Conservation (phyloP, 2,329 filamentous ascomycete genomes). For the Coleophoma crateriformis region DNA sequence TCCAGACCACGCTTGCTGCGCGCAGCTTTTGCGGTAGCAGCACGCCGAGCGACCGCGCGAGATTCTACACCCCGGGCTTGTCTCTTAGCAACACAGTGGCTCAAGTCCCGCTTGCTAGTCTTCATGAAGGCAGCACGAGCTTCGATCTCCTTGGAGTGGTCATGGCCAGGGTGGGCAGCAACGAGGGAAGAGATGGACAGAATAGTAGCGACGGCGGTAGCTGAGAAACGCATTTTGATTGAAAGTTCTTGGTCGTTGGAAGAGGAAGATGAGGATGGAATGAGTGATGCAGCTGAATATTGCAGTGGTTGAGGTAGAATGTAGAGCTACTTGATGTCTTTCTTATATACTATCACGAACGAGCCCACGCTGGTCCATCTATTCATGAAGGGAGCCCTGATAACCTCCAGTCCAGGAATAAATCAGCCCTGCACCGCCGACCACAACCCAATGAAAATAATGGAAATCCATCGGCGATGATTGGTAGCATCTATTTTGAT, state of each 20-base stretch:
- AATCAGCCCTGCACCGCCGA: too few relatives aligned
- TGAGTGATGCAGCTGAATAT: constrained; percentile 4
- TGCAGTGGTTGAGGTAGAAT: not conserved
- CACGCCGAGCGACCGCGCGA: constrained; percentile 27
- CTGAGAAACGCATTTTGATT: constrained; percentile 27
- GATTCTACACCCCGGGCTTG: constrained; percentile 31
- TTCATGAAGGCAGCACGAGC: constrained; percentile 29
- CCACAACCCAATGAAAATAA: too few relatives aligned
- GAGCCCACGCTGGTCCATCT: not conserved
- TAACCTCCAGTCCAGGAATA: too few relatives aligned
- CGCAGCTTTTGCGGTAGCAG: constrained; percentile 24
- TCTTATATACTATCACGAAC: not conserved
- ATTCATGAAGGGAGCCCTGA: not conserved
- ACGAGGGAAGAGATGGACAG: constrained; percentile 7
- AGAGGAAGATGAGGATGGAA: constrained; percentile 1
- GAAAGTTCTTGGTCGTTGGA: not conserved
- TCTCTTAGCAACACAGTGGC: constrained; percentile 31
- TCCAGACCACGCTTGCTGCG: constrained; percentile 26
- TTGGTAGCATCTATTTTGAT: too few relatives aligned
- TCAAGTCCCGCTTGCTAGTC: constrained; percentile 27
- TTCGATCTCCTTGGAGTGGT: constrained; percentile 27
- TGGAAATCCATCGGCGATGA: too few relatives aligned
- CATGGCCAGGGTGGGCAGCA: constrained; percentile 32
- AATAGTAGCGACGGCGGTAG: constrained; percentile 15
- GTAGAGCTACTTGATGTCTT: not conserved